Evolutionary conservation across 2,329 filamentous ascomycete species (phyloP), one percentile per base, ranked within the genome.

Genomic region (Diplocarpon rosae): DNA sequence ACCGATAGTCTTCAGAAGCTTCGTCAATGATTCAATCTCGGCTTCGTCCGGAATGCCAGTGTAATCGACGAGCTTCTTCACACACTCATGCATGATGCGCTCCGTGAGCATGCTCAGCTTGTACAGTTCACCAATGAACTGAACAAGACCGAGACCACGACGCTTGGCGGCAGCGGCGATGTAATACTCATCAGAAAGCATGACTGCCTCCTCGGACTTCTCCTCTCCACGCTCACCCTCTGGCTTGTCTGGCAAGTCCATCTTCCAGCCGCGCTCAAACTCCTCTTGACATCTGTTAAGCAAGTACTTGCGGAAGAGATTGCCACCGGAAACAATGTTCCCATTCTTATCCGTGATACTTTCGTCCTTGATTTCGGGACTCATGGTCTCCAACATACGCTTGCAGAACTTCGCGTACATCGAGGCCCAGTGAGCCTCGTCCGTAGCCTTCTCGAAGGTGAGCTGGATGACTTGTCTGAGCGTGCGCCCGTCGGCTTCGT

Each of bases 331-430:
- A 54, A 96, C 89, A 45, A 94, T 78, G 47, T 89, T 82, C 56
- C 85, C 87, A 50, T 76, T 77, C 75, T 87, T 94, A 70, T 98
- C 92, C 55, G 80, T 81, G 65, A 98, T 93, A 51, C 81, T 90
- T 69, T 95, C 89, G 58, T 98, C 92, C 58, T 88, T 87, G 63
- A 98, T 93, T 38, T 95, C 90, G 16, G 84, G 68, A 66, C 85
- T 94, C 86, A 95, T 96, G 50, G 78, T 89, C 65, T 93, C 85
- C 49, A 96, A 73, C 92, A 96, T 96, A 54, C 84, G 81, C 73
- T 90, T 89, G 72, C 88, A 95, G 77, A 98, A 98, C 66, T 89
- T 92, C 62, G 92, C 92, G 62, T 98, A 98, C 86, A 96, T 96
- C 15, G 85, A 85, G 43, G 90, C 90, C 90, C 92, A 98, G 69